Conservation (phyloP, 1,139 yeast species). For the Casaregolazyma suthepensis region DNA sequence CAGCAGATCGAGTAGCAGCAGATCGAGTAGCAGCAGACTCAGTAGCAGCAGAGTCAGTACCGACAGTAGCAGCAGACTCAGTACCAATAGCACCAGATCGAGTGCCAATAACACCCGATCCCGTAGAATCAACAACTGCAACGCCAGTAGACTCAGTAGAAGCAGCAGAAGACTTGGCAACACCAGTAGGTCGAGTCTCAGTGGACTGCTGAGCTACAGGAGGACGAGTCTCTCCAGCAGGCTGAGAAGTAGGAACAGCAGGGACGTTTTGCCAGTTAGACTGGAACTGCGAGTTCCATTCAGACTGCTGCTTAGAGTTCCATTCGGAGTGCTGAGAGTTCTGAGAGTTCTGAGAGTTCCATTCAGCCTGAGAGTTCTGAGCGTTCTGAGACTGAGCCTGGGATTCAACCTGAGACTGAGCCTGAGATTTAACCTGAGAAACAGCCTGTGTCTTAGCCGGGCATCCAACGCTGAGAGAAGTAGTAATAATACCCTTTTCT, state of each 20-base stretch:
- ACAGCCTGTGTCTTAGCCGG: slow-evolving; percentile 7
- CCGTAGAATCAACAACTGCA: slow-evolving; percentile 1
- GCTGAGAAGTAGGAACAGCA: background rate
- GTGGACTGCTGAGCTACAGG: background rate
- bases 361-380: slow-evolving; percentile 6
- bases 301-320: background rate
- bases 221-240: background rate
- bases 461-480: slow-evolving; percentile 19
- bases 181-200: slow-evolving; percentile 5
- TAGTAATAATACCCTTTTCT: slow-evolving; percentile 14
- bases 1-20: slow-evolving; percentile 2
- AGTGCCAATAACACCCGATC: slow-evolving; percentile 8
- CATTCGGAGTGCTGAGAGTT: background rate
- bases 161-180: slow-evolving; percentile 5
- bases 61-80: slow-evolving; percentile 3
- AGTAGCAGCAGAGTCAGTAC: slow-evolving; percentile 5
- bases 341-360: background rate
- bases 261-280: background rate
- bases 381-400: slow-evolving; percentile 3
- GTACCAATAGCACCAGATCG: slow-evolving; percentile 1
- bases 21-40: slow-evolving; percentile 15
- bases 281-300: slow-evolving; percentile 4
- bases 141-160: slow-evolving; percentile 5
- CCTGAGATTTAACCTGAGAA: background rate
- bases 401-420: background rate